Evolutionary conservation across 371 early-diverging fungal species (phyloP).

Genomic region (Apophysomyces variabilis): DNA sequence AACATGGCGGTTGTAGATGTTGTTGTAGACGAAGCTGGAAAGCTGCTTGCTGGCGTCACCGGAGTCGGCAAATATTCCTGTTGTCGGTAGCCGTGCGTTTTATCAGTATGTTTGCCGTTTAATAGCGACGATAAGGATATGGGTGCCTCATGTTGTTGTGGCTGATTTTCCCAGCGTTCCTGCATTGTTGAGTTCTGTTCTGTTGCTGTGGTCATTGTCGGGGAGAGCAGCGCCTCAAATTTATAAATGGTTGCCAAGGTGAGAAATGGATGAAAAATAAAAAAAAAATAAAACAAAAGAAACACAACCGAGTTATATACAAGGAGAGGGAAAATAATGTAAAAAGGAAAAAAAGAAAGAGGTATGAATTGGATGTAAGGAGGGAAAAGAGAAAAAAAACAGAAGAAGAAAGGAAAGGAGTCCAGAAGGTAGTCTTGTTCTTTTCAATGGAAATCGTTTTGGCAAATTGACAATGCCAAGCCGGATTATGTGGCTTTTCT

Average conservation of each 20-base stretch:
- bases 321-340: neutral
- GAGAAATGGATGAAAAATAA: neutral
- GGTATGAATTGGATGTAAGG: conserved; percentile 1
- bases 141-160: conserved; percentile 10
- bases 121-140: conserved; percentile 7
- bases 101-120: conserved; percentile 4
- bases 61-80: conserved; percentile 28
- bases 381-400: neutral
- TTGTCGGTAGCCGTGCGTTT: neutral
- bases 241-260: neutral
- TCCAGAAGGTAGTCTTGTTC: conserved; percentile 1
- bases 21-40: conserved; percentile 14
- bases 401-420: conserved; percentile 8
- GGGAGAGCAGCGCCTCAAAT: conserved; percentile 2
- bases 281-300: neutral
- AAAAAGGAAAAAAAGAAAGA: neutral
- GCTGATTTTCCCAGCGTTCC: conserved; percentile 11
- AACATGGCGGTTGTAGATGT: conserved; percentile 5
- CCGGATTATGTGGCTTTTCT: conserved; percentile 12
- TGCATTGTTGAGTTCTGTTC: conserved; percentile 10
- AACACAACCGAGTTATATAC: conserved; percentile 2
- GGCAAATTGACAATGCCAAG: conserved; percentile 7
- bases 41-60: conserved; percentile 26
- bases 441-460: neutral
- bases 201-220: conserved; percentile 9